Base-by-base conservation (phyloP, 129 eudicot species). In the Lactuca sativa region DNA sequence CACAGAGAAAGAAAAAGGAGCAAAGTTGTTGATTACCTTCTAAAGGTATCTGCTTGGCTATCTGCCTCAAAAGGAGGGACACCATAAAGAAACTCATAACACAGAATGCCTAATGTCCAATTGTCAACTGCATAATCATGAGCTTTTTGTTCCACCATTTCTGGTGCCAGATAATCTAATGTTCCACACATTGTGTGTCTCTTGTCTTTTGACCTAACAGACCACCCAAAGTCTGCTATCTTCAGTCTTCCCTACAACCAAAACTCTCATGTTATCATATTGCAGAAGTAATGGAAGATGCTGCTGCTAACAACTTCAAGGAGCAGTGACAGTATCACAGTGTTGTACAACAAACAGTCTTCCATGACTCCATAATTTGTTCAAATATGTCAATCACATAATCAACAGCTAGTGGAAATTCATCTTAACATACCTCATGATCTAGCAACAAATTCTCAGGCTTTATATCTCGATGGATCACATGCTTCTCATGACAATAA, bases 141-240 rank as follows among this genome's bases (percentile, higher is more conserved):
- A 64, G 92, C 95, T 81, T 84, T 89, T 68, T 90, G 83, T 69
- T 93, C 97, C 83, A 93, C 98, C 98, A 93, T 89, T 73, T 93
- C 98, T 59, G 97, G 95, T 79, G 98, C 98, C 59, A 93, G 59
- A 71, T 93, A 93, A 77, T 93, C 97, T 69, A 93, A 73, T 15
- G 98, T 87, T 64, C 98, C 97, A 78, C 98, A 93, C 97, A 93
- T 89, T 9, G 99, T 93, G 75, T 78, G 90, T 64, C 99, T 83
- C 84, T 93, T 93, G 82, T 66, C 78, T 61, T 74, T 77, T 62
- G 99, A 89, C 72, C 90, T 95, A 10, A 93, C 99, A 3, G 99
- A 93, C 99, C 99, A 93, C 40, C 97, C 97, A 73, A 93, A 93
- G 74, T 93, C 99, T 10, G 97, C 99, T 80, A 93, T 89, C 85